phyloP scores from a whole-genome alignment of 1,139 yeast species.

The Debaryomyces udenii region DNA sequence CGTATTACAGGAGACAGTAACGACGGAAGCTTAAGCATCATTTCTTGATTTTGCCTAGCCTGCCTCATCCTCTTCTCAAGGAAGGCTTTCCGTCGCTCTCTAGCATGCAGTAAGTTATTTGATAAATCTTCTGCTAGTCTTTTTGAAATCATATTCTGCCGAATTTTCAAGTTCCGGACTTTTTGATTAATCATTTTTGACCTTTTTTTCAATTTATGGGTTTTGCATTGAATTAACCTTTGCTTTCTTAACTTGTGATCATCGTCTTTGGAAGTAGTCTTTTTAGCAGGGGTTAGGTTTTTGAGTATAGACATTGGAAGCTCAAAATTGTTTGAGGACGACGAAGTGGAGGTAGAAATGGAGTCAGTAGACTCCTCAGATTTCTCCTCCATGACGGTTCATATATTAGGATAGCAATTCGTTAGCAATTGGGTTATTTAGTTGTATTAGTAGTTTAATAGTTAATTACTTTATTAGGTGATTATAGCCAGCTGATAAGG shows the following conservation, averaged over 20 bases:
- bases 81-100: constrained; percentile 21
- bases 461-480: neutral
- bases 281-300: constrained; percentile 23
- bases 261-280: constrained; percentile 9
- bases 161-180: constrained; percentile 16
- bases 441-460: too few species aligned
- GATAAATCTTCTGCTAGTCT: constrained; percentile 13
- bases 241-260: constrained; percentile 10
- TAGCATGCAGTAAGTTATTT: constrained; percentile 19
- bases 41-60: constrained; percentile 15
- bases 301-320: constrained; percentile 22
- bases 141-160: constrained; percentile 5
- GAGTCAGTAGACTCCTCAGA: constrained; percentile 6
- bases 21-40: neutral
- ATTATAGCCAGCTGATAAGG: constrained; percentile 8
- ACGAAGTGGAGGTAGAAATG: constrained; percentile 7
- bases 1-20: neutral
- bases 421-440: constrained; percentile 2
- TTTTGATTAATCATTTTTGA: constrained; percentile 18
- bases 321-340: constrained; percentile 17
- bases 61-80: constrained; percentile 19
- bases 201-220: constrained; percentile 18
- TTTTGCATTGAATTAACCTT: constrained; percentile 13
- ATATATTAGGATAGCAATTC: constrained; percentile 3
- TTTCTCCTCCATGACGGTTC: constrained; percentile 3